phyloP scores from a whole-genome alignment of 164 flowering plant genomes.

The Kingdonia uniflora region DNA sequence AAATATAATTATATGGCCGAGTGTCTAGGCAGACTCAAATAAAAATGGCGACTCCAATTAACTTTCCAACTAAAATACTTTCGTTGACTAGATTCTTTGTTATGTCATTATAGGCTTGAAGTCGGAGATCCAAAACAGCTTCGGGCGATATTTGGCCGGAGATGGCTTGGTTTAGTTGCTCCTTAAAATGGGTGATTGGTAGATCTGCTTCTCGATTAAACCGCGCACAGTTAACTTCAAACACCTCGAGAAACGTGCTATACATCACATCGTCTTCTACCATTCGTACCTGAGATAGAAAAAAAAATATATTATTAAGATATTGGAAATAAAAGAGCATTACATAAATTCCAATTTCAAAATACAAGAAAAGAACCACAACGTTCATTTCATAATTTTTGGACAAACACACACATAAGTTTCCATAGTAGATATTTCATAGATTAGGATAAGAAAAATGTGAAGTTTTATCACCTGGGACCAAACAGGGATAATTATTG shows the following conservation, averaged over 20 bases:
- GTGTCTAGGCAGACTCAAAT: too few species aligned
- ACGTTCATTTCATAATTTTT: too few species aligned
- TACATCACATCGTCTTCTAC: constrained; percentile 99
- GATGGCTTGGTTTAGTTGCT: constrained; percentile 89
- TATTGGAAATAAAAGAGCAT: too few species aligned
- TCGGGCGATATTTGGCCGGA: constrained; percentile 88
- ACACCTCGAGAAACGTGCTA: constrained; percentile 95
- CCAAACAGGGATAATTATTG: constrained; percentile 98
- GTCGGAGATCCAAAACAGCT: constrained; percentile 85
- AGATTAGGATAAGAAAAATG: too few species aligned
- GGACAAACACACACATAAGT: too few species aligned
- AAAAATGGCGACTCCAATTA: too few species aligned
- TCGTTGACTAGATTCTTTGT: constrained; percentile 66
- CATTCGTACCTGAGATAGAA: constrained; percentile 70
- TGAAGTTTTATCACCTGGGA: constrained; percentile 58
- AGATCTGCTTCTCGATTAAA: constrained; percentile 86
- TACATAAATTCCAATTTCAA: too few species aligned
- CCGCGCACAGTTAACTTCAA: constrained; percentile 93
- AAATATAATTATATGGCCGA: too few species aligned
- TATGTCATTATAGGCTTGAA: constrained; percentile 82
- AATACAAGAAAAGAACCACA: too few species aligned
- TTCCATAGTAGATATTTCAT: too few species aligned
- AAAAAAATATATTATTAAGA: not conserved
- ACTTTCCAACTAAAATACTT: too few species aligned
- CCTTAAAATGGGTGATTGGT: constrained; percentile 94